Base-by-base conservation (phyloP, 2,329 filamentous ascomycete species). In the Fusarium sp. region DNA sequence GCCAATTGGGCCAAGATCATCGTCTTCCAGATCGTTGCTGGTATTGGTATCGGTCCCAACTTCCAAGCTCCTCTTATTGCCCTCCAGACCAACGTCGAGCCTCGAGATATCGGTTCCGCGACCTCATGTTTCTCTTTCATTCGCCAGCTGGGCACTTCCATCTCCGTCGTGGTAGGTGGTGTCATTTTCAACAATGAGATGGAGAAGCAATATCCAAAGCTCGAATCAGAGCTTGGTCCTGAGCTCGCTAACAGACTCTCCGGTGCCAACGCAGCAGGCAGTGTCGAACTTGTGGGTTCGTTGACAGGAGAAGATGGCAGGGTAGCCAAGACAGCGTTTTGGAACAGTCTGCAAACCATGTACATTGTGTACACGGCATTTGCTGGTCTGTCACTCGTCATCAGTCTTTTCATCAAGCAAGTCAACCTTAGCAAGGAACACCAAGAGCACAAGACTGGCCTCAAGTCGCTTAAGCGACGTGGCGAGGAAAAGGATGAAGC, bases 151-250 rank as follows among this genome's bases (percentile, higher is more conserved):
- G 89, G 89, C 12, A 92, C 89, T 0, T 86, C 89, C 4, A 86
- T 90, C 21, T 89, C 89, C 1, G 86, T 93, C 54, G 91, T 93
- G 3, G 83, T 94, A 41, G 92, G 92, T 25, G 89, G 91, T n/a
- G 91, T 93, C 46, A 86, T 94, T 39, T 94, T 94, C 80, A 90
- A 93, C 79, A 94, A 94, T 76, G 81, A 86, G 62, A 92, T 93
- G 89, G 80, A 88, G 68, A 82, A 81, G 48, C 86, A 88, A 70
- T 82, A 84, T 28, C 74, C 80, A 6, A 74, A 75, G 11, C 83
- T 92, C 30, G 78, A 80, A 23, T 72, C 79, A 30, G 78, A 84
- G 6, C 82, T 92, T 0, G 86, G 86, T 1, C 79, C 79, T 0
- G 75, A 85, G 5, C 79, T 84, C 2, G 88, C 88, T 1, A 71